A percentile compares a stretch with the other conserved stretches of the same genome.
Conservation (phyloP, 2,329 filamentous ascomycete species). For the Cercospora sp. region DNA sequence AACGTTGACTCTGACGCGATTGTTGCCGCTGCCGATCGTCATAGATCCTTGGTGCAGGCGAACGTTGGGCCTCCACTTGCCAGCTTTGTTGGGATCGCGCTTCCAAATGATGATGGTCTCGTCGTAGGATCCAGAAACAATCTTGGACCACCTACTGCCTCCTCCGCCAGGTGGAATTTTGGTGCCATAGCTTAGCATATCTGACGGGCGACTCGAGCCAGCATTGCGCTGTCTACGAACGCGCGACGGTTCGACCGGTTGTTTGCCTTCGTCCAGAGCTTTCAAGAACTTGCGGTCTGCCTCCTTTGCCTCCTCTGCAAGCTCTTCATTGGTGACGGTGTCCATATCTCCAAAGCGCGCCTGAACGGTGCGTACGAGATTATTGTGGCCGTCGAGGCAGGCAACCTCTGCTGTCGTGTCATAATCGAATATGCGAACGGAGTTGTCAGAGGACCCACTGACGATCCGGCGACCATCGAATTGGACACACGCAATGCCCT, state of each 20-base stretch:
- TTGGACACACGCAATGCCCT: slow-evolving; percentile 96
- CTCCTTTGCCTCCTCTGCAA: slow-evolving; percentile 68
- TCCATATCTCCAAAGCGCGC: slow-evolving; percentile 89
- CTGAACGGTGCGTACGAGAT: slow-evolving; percentile 90
- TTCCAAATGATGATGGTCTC: slow-evolving; percentile 96
- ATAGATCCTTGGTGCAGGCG: slow-evolving; percentile 44
- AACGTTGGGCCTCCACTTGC: slow-evolving; percentile 78
- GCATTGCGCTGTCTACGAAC: slow-evolving; percentile 55
- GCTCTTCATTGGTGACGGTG: slow-evolving; percentile 68
- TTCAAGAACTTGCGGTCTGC: slow-evolving; percentile 73
- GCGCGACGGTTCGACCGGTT: slow-evolving; percentile 36
- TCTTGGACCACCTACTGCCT: slow-evolving; percentile 85
- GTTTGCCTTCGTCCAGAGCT: slow-evolving; percentile 51
- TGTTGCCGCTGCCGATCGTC: slow-evolving; percentile 7
- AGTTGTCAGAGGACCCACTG: slow-evolving; percentile 93
- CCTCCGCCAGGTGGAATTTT: slow-evolving; percentile 89
- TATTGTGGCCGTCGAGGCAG: slow-evolving; percentile 75
- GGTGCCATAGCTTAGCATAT: slow-evolving; percentile 77
- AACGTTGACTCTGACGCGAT: slow-evolving; percentile 9
- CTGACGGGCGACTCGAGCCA: slow-evolving; percentile 71
- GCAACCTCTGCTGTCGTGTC: slow-evolving; percentile 84
- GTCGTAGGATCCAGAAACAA: slow-evolving; percentile 95
- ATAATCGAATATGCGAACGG: slow-evolving; percentile 91
- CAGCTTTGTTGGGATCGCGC: slow-evolving; percentile 65
- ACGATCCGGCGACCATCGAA: slow-evolving; percentile 93